These are phyloP conservation scores for Mycena rebaudengoi DNA, from an alignment of 768 basidiomycete genomes.

Conservation along the genomic window DNA sequence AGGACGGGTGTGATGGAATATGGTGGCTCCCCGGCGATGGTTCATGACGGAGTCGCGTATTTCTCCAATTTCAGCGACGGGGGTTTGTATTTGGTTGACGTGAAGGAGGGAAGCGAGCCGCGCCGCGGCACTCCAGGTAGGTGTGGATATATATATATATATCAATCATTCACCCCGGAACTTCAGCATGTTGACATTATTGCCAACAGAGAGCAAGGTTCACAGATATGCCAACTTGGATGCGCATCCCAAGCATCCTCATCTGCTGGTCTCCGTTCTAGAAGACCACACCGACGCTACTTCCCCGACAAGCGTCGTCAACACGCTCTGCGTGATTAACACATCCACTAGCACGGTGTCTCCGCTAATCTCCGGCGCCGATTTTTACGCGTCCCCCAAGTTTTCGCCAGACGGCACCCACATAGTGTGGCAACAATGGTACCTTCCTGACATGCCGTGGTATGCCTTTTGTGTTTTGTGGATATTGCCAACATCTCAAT, in stretches of 20 bases:
- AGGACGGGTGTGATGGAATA: conserved; percentile 74
- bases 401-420: conserved; percentile 68
- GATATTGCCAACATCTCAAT: neutral
- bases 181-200: neutral
- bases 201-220: conserved; percentile 43
- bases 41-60: conserved; percentile 57
- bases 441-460: conserved; percentile 69
- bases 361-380: conserved; percentile 55
- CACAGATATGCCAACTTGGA: conserved; percentile 63
- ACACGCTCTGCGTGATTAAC: conserved; percentile 57
- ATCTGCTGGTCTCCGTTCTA: conserved; percentile 59
- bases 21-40: conserved; percentile 70
- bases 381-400: conserved; percentile 67
- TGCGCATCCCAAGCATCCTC: conserved; percentile 53
- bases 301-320: conserved; percentile 56
- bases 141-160: too few species aligned
- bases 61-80: conserved; percentile 67
- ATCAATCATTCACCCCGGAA: neutral
- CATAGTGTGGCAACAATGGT: conserved; percentile 74
- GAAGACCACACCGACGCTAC: conserved; percentile 64
- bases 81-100: conserved; percentile 56
- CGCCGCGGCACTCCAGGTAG: conserved; percentile 64
- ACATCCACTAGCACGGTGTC: conserved; percentile 44
- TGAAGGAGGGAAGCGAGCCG: conserved; percentile 39
- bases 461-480: neutral